A percentile compares a stretch with the other conserved stretches of the same genome.
These are phyloP conservation scores for Beauveria asiatica DNA, from an alignment of 2,329 filamentous ascomycete species.

Conservation along the genomic window DNA sequence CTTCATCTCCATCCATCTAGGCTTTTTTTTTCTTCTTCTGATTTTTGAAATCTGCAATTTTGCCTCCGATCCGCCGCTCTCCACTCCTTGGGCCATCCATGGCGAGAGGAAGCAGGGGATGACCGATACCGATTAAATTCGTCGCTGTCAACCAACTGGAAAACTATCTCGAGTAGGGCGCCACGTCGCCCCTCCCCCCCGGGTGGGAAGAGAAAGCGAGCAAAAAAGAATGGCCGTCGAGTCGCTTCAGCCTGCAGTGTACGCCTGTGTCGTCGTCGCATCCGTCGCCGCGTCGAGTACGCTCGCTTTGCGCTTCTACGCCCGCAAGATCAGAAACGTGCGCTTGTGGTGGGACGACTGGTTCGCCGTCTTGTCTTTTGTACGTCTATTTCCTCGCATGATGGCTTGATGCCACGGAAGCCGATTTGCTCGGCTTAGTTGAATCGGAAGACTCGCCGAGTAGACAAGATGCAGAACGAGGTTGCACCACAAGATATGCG, in stretches of 20 bases:
- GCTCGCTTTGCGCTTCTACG: conserved; percentile 12
- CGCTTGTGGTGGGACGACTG: conserved; percentile 13
- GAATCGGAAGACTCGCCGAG: neutral
- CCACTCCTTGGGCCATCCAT: too few relatives aligned
- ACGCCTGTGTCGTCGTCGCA: conserved; percentile 7
- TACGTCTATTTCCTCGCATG: neutral
- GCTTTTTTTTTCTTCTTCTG: too few relatives aligned
- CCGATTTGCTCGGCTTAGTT: neutral
- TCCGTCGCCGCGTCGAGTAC: neutral
- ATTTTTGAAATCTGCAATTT: too few relatives aligned
- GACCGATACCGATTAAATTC: too few relatives aligned
- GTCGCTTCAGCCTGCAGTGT: conserved; percentile 6
- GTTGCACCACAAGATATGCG: neutral
- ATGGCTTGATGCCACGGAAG: neutral
- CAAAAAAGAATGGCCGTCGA: neutral
- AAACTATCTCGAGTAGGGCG: too few relatives aligned
- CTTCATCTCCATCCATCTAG: too few relatives aligned
- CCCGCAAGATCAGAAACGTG: conserved; percentile 8
- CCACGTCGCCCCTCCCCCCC: too few relatives aligned
- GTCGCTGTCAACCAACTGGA: neutral
- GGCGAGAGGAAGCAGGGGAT: too few relatives aligned
- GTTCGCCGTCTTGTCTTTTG: conserved; percentile 11
- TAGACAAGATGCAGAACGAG: neutral
- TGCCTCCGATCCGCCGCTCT: too few relatives aligned
- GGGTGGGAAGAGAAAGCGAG: neutral